Base-by-base conservation (phyloP, 192 early-diverging fungal species). In the Umbelopsis sp. region DNA sequence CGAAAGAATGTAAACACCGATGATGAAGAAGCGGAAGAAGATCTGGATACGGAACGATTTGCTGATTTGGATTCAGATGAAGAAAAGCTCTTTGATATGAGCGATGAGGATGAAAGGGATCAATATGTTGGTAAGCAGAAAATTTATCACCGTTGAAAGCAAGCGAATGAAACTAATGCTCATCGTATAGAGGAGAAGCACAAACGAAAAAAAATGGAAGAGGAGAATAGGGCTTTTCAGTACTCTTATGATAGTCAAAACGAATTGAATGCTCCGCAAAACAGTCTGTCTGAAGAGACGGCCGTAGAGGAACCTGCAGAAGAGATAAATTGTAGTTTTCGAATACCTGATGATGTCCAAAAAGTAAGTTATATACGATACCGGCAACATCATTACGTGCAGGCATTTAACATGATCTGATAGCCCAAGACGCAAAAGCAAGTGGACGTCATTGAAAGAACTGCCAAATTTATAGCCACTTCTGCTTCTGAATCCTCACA, bases 371-470 rank as follows among this genome's bases (percentile, higher is more conserved):
- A 0, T 15, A 15, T 41, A 15, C 11, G 15, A 46, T 6, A 46
- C 13, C 11, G 11, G 16, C 13, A 8, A 27, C 13, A 52, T 11
- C 6, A 30, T 37, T 23, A 41, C 10, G 37, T 23, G 20, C 13
- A 46, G 49, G 23, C 15, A 74, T 22, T 16, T 46, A 37, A 66
- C 45, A 51, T 18, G 4, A 53, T 64, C 27, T 30, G 33, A 18
- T 70, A 85, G 80, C 92, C 92, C 7, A 69, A 67, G 18, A 85
- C 82, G 11, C 74, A 84, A 64, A 69, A 88, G 45, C 81, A 87
- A 37, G 84, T 87, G 61, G 85, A 81, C n/a, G 80, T 93, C 46
- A 90, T 93, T 35, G 89, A 92, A 68, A 77, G 81, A 33, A 91
- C 91, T 0, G 91, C 91, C 12, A 82, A 83, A 67, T 91, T 93